Evolutionary conservation across 2,329 filamentous ascomycete genomes (phyloP).

Genomic region (Xylariaceae sp.): DNA sequence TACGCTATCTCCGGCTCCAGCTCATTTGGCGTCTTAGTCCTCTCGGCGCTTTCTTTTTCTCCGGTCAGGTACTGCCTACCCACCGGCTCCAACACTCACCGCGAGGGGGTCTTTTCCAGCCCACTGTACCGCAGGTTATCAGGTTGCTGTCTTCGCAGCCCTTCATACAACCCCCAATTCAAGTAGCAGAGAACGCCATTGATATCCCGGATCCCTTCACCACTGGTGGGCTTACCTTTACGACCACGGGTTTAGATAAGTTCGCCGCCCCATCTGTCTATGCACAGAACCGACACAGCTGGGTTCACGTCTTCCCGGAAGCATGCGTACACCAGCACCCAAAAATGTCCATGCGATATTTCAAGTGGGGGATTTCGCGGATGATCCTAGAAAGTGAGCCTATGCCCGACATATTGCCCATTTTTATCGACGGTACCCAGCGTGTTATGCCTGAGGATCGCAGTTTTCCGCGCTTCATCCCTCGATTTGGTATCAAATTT

Average conservation of each 20-base stretch:
- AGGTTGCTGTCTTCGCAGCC: slow-evolving; percentile 74
- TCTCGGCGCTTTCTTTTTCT: slow-evolving; percentile 79
- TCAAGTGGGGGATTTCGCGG: slow-evolving; percentile 95
- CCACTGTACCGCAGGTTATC: slow-evolving; percentile 84
- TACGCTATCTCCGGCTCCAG: not conserved
- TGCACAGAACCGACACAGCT: slow-evolving; percentile 71
- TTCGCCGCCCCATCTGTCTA: slow-evolving; percentile 77
- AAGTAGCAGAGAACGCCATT: slow-evolving; percentile 25
- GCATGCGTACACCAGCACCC: slow-evolving; percentile 91
- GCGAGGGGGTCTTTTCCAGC: slow-evolving; percentile 86
- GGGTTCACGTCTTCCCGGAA: slow-evolving; percentile 97
- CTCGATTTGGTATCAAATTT: slow-evolving; percentile 73
- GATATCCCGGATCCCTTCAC: slow-evolving; percentile 60
- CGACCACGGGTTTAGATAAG: slow-evolving; percentile 68
- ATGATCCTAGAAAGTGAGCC: slow-evolving; percentile 89
- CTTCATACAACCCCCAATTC: slow-evolving; percentile 42
- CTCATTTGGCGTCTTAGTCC: slow-evolving; percentile 53
- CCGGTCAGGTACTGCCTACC: slow-evolving; percentile 89
- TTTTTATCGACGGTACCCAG: slow-evolving; percentile 93
- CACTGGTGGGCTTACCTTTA: slow-evolving; percentile 57
- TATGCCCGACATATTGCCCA: slow-evolving; percentile 85
- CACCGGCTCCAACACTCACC: slow-evolving; percentile 80
- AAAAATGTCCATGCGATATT: slow-evolving; percentile 83
- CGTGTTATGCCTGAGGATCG: slow-evolving; percentile 86
- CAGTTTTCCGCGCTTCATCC: slow-evolving; percentile 78